These are phyloP conservation scores for Chrysopogon serrulatus DNA, from an alignment of 176 grass and related monocot genomes.

Conservation along the genomic window DNA sequence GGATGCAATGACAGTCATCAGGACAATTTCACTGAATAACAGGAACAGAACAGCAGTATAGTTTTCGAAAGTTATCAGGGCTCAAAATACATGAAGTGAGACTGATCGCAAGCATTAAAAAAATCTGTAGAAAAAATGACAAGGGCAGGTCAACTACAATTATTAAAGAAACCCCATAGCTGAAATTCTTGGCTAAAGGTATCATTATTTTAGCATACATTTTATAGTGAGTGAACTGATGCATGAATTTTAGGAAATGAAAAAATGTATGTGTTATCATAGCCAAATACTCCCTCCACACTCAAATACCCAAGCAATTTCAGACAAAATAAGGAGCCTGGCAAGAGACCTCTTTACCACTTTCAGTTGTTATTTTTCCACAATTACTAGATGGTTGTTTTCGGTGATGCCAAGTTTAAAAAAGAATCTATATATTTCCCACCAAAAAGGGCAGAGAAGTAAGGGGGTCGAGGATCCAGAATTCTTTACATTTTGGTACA, in stretches of 20 bases:
- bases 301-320: too few species aligned
- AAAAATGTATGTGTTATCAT: background rate
- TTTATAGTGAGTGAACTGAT: background rate
- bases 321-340: too few species aligned
- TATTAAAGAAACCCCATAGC: background rate
- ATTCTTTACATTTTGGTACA: too few species aligned
- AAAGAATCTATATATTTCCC: too few species aligned
- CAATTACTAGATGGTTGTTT: too few species aligned
- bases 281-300: background rate
- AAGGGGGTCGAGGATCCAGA: too few species aligned
- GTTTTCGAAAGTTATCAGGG: background rate
- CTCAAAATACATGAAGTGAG: background rate
- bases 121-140: background rate
- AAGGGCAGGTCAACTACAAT: background rate
- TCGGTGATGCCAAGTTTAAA: too few species aligned
- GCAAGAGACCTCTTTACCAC: too few species aligned
- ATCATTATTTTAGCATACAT: background rate
- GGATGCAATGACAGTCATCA: background rate
- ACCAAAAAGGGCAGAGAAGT: too few species aligned
- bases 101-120: background rate
- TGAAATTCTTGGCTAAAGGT: background rate
- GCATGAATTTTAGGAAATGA: background rate
- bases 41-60: background rate
- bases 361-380: too few species aligned
- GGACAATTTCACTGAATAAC: background rate